Base-by-base conservation (phyloP, 306 rosid genomes). In the Fragaria nilgerrensis region DNA sequence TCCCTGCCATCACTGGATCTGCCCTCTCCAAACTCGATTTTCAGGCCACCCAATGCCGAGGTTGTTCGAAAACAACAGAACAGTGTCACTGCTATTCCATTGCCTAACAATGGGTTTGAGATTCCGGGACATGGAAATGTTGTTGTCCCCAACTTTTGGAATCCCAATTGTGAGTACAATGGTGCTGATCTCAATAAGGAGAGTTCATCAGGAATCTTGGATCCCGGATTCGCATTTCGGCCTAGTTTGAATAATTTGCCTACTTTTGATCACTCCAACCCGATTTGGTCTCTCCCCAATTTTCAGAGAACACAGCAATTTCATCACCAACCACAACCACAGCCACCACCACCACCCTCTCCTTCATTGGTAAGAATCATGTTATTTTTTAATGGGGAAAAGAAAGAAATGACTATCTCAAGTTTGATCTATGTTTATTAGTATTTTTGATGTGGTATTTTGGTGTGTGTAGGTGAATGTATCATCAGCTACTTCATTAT, bases 401-500 rank as follows among this genome's bases (percentile, higher is more conserved):
- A 73, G 14, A 37, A 22, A 73, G 36, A n/a, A 37, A 39, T 55
- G 37, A 23, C 16, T 14, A 12, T 27, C 1, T 27, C 20, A 27
- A 14, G 67, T 75, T 44, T 75, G 77, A 75, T 62, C 34, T 19
- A 17, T 12, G 16, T 74, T 44, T 37, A 29, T 27, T 68, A 68
- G 32, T 44, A 12, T 73, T 25, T 44, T 43, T 29, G 37, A 53
- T 65, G 56, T 41, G 39, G 72, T 78, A 44, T 17, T 63, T 77
- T 80, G 75, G 43, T 77, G 61, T 83, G 7, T 81, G 86, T 45
- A 94, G 98, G 89, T 88, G 86, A 89, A 81, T 83, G 86, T 66
- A 29, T 82, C 91, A 50, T 53, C 86, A 45, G 80, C 87, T 36
- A 84, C 62, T 85, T 82, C 87, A 49, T 77, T 90, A 63, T 76